Evolutionary conservation across 352 stramenopile genomes (phyloP).

Genomic region (Achlya hypogyna): DNA sequence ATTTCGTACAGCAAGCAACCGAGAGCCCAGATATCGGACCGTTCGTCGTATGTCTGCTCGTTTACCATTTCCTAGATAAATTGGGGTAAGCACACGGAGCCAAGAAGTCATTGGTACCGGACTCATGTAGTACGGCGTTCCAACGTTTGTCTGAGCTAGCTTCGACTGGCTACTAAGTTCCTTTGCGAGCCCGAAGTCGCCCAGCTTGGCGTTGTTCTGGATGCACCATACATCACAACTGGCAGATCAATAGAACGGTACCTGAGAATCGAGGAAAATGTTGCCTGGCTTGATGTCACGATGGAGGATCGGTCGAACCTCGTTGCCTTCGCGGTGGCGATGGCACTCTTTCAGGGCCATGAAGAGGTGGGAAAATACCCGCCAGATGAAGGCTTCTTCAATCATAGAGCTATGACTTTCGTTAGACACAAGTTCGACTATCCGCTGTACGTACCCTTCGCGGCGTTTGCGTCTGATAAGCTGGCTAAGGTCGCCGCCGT

Average conservation of each 20-base stretch:
- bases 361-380: conserved; percentile 89
- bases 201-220: conserved; percentile 87
- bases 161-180: conserved; percentile 84
- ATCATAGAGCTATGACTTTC: conserved; percentile 63
- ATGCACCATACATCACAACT: neutral
- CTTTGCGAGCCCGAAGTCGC: conserved; percentile 87
- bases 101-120: conserved; percentile 27
- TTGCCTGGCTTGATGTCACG: conserved; percentile 90
- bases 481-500: conserved; percentile 82
- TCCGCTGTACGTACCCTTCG: conserved; percentile 41
- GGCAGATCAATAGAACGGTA: conserved; percentile 30
- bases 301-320: conserved; percentile 77
- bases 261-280: conserved; percentile 87
- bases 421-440: neutral
- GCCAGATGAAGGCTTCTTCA: conserved; percentile 90
- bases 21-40: conserved; percentile 87
- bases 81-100: neutral
- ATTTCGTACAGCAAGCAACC: conserved; percentile 89
- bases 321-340: conserved; percentile 74
- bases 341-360: conserved; percentile 87
- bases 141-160: conserved; percentile 86
- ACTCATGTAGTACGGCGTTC: conserved; percentile 91
- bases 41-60: conserved; percentile 88
- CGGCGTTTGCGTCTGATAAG: conserved; percentile 88
- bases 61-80: conserved; percentile 76